These are phyloP conservation scores for Phytophthora multivora DNA, from an alignment of 352 stramenopile species.

Conservation along the genomic window DNA sequence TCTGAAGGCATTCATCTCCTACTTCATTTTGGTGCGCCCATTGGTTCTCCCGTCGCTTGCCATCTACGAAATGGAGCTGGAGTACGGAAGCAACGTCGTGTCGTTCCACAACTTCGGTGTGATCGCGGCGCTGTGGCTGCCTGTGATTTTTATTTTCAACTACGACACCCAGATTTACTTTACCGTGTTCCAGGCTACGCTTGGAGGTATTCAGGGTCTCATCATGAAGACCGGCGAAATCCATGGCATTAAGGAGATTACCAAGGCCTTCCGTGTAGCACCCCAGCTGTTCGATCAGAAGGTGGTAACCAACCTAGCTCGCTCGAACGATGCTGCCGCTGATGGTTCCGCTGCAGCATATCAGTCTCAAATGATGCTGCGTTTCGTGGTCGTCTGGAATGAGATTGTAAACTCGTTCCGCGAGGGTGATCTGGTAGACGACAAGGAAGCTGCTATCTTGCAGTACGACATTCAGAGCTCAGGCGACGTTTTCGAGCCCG, in stretches of 20 bases:
- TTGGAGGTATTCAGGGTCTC: conserved; percentile 56
- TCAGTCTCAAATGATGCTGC: conserved; percentile 74
- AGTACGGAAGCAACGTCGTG: conserved; percentile 62
- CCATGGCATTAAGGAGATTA: conserved; percentile 68
- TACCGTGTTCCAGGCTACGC: conserved; percentile 65
- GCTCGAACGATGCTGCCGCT: conserved; percentile 57
- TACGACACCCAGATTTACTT: conserved; percentile 87
- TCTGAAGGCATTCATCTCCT: conserved; percentile 68
- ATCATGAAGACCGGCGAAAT: conserved; percentile 80
- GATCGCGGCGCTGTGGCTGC: conserved; percentile 65
- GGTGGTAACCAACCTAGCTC: conserved; percentile 67
- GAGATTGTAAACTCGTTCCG: conserved; percentile 83
- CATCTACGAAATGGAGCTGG: conserved; percentile 70
- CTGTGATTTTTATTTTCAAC: conserved; percentile 77
- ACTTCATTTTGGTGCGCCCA: conserved; percentile 70
- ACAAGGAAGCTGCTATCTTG: conserved; percentile 75
- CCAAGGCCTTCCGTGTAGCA: conserved; percentile 68
- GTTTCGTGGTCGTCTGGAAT: conserved; percentile 85
- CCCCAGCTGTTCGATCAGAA: conserved; percentile 76
- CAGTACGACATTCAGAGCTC: conserved; percentile 78
- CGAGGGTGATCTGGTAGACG: conserved; percentile 71
- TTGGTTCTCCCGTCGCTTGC: conserved; percentile 70
- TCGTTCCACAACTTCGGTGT: conserved; percentile 78
- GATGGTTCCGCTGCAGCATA: conserved; percentile 53
- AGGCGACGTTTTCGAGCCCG: conserved; percentile 77